Evolutionary conservation across 306 rosid genomes (phyloP).

Genomic region (Quercus mongolica): DNA sequence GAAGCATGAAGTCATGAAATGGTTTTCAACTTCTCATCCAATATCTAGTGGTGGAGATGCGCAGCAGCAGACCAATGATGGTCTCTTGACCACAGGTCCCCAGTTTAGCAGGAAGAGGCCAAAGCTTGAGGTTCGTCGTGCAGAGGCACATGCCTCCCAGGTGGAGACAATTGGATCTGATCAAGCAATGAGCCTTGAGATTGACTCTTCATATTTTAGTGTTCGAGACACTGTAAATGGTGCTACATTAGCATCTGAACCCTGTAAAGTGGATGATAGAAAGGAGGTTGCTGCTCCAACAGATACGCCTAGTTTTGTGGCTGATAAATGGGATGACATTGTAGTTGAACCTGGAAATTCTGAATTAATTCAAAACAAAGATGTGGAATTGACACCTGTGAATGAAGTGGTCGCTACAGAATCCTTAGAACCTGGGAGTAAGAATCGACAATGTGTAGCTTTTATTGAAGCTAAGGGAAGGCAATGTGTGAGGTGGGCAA

Average conservation of each 20-base stretch:
- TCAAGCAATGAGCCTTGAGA: constrained; percentile 54
- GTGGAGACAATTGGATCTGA: constrained; percentile 51
- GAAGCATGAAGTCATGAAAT: constrained; percentile 92
- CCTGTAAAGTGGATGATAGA: constrained; percentile 42
- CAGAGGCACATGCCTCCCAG: constrained; percentile 74
- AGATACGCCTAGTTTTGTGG: constrained; percentile 36
- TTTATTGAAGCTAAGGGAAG: constrained; percentile 94
- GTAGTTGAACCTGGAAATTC: constrained; percentile 51
- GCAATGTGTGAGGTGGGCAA: constrained; percentile 99
- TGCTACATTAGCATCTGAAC: constrained; percentile 43
- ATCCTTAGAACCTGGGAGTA: constrained; percentile 51
- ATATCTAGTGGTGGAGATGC: constrained; percentile 39
- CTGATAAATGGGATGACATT: constrained; percentile 60
- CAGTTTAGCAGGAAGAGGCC: constrained; percentile 84
- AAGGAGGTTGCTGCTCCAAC: constrained; percentile 37
- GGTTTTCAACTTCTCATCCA: constrained; percentile 66
- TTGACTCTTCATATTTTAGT: constrained; percentile 63
- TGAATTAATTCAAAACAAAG: constrained; percentile 39
- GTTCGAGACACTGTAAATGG: constrained; percentile 43
- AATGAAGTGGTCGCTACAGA: constrained; percentile 38
- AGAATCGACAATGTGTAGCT: constrained; percentile 83
- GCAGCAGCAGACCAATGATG: constrained; percentile 49
- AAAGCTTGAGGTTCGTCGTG: constrained; percentile 98
- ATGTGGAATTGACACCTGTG: constrained; percentile 56
- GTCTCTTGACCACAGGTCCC: constrained; percentile 47